Conservation (phyloP, 2,329 filamentous ascomycete genomes). For the Exophiala sp. region DNA sequence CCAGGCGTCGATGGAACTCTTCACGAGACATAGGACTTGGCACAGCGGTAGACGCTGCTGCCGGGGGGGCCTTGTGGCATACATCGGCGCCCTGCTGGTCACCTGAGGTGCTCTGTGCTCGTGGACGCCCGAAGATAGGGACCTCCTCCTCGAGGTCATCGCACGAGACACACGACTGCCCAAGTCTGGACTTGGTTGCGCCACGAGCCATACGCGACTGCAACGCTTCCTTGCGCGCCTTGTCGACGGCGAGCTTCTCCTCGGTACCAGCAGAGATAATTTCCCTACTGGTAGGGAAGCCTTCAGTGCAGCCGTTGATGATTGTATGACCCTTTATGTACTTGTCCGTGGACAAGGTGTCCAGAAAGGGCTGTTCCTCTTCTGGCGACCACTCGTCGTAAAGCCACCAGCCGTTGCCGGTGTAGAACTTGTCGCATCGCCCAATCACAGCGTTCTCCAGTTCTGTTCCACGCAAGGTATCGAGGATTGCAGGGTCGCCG, state of each 20-base stretch:
- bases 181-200: slow-evolving; percentile 8
- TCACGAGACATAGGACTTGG: background rate
- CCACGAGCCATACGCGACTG: slow-evolving; percentile 5
- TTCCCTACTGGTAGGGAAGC: slow-evolving; percentile 6
- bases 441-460: slow-evolving; percentile 19
- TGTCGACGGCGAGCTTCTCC: slow-evolving; percentile 8
- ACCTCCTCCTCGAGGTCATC: slow-evolving; percentile 2
- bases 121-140: background rate
- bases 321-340: slow-evolving; percentile 3
- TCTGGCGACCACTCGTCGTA: slow-evolving; percentile 4
- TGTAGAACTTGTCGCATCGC: slow-evolving; percentile 11
- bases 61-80: background rate
- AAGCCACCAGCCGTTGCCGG: slow-evolving; percentile 7
- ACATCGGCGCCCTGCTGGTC: background rate
- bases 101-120: background rate
- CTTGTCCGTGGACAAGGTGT: slow-evolving; percentile 1
- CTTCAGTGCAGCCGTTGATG: slow-evolving; percentile 14
- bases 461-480: slow-evolving; percentile 4
- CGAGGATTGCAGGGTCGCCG: slow-evolving; percentile 9
- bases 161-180: slow-evolving; percentile 1
- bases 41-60: background rate
- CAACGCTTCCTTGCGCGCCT: slow-evolving; percentile 9
- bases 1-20: slow-evolving; percentile 1
- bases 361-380: slow-evolving; percentile 7
- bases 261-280: slow-evolving; percentile 11